Evolutionary conservation across 139 green algal genomes (phyloP).

Genomic region (Chlamydomonas sp.): DNA sequence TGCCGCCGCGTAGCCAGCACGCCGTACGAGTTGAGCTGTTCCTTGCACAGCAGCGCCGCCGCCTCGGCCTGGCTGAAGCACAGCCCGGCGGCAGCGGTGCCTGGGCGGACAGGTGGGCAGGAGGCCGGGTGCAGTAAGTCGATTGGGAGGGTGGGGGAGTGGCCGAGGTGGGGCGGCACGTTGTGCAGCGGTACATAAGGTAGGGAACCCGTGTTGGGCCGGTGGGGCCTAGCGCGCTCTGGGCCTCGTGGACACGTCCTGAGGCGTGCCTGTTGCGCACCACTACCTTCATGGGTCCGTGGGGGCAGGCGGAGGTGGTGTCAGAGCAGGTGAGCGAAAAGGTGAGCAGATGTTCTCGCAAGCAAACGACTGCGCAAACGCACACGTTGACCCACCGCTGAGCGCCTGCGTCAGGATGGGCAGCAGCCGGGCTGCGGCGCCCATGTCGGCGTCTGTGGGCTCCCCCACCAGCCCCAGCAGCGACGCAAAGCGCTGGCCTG

Average conservation of each 20-base stretch:
- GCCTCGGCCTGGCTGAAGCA: conserved; percentile 41
- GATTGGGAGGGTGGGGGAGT: too few relatives aligned
- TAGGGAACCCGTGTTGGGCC: too few relatives aligned
- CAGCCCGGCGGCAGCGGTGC: too few relatives aligned
- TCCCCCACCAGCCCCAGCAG: conserved; percentile 43
- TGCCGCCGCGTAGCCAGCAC: conserved; percentile 50
- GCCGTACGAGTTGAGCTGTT: conserved; percentile 81
- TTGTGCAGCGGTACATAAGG: too few relatives aligned
- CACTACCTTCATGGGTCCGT: not conserved
- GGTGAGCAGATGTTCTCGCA: not conserved
- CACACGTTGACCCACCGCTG: not conserved
- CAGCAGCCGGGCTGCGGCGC: conserved; percentile 17
- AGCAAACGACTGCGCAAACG: not conserved
- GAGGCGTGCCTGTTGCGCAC: not conserved
- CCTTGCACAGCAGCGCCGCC: conserved; percentile 64
- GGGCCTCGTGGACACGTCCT: too few relatives aligned
- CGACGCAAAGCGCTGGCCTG: conserved; percentile 18
- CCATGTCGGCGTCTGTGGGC: conserved; percentile 6
- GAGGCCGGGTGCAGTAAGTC: too few relatives aligned
- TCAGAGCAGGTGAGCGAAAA: conserved; percentile 1
- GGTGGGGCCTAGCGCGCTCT: too few relatives aligned
- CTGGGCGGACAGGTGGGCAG: too few relatives aligned
- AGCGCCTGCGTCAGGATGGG: conserved; percentile 41
- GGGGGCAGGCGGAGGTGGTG: not conserved
- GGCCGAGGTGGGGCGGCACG: too few relatives aligned